Evolutionary conservation across 225 moss, liverwort and hornwort species (phyloP), one percentile per base, ranked within the genome.

Genomic region (Anthoceros angustus): DNA sequence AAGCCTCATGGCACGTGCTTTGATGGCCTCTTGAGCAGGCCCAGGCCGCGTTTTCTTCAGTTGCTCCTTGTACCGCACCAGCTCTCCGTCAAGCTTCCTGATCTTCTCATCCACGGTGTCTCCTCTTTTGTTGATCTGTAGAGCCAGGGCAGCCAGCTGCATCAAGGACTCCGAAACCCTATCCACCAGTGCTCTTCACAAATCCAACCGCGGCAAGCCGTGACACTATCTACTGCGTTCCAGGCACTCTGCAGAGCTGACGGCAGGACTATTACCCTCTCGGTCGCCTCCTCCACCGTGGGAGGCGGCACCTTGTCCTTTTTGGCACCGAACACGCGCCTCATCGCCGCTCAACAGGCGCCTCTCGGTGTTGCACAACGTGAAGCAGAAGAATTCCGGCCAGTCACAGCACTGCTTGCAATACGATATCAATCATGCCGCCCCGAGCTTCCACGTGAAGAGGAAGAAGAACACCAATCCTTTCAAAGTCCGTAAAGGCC

Each of bases 1-100:
- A 72, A 89, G 84, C 68, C 92, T 88, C 95, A 92, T 98, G 21
- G 95, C 91, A 63, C 95, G 86, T 9, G 91, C 86, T 71, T 98
- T 98, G 70, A 87, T 74, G 9, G 95, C 91, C 76, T 98, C 95
- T 72, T 98, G 95, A 15, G 95, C 88, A 40, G 95, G 95, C 12
- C 95, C 91, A 8, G 95, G 86, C 67, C 91, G 79, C 15, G 91
- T 89, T 77, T 84, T 87, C 85, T 91, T 91, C 67, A 98, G 91
- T 79, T 91, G 95, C 50, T 98, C 95, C 55, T 88, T 83, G 74
- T 92, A 89, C 71, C 69, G 80, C 15, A 84, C 82, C 23, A 98
- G 84, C 78, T 98, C 95, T 39, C 64, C 88, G 75, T 98, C 91
- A 62, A 91, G 85, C 77, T 87, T 89, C 78, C 74, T 91, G 50